Evolutionary conservation across 345 rosid species (phyloP).

Genomic region (Geranium brycei): DNA sequence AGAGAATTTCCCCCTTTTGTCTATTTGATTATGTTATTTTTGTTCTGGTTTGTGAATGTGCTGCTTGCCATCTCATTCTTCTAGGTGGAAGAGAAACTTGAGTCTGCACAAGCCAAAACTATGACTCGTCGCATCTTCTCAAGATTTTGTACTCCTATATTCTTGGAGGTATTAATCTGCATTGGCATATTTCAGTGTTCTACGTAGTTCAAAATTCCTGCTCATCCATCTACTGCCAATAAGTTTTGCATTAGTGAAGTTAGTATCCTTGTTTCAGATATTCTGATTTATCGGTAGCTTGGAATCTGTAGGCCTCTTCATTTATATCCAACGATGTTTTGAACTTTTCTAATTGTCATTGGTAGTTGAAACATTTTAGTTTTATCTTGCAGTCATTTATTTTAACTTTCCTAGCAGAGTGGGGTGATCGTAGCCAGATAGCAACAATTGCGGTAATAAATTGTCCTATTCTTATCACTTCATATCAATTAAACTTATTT

Average conservation of each 20-base stretch:
- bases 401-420: conserved; percentile 89
- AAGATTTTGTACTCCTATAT: conserved; percentile 97
- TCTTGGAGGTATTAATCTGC: conserved; percentile 57
- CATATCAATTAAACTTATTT: background rate
- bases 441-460: conserved; percentile 96
- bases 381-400: conserved; percentile 61
- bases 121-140: conserved; percentile 66
- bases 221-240: background rate
- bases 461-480: conserved; percentile 1
- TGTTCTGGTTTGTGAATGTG: background rate
- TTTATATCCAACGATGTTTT: no score
- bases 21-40: background rate
- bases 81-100: conserved; percentile 98
- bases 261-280: background rate
- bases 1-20: background rate
- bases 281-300: background rate
- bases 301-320: background rate
- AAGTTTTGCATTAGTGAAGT: background rate
- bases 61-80: background rate
- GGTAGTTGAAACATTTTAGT: background rate
- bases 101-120: conserved; percentile 83
- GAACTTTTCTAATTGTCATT: background rate
- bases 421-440: conserved; percentile 99
- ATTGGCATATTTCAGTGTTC: background rate
- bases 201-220: background rate